Conservation (phyloP, 805 yeast genomes). For the Blastobotrys peoriensis region DNA sequence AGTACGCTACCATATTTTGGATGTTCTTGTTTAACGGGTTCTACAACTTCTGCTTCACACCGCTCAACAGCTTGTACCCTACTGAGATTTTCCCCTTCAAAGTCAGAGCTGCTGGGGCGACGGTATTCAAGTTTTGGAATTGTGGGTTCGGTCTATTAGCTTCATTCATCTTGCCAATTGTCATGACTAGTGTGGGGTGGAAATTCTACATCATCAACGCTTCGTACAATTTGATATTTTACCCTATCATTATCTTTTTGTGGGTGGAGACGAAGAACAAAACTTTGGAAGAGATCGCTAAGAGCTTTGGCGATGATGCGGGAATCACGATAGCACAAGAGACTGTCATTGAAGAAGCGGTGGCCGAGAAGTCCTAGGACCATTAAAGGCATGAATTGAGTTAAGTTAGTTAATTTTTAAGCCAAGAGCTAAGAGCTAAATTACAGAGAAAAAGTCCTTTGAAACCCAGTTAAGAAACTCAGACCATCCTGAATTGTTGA, state of each 20-base stretch:
- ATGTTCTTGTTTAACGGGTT: slow-evolving; percentile 1
- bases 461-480: slow-evolving; percentile 1
- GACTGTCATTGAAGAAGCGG: too few relatives aligned
- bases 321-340: background rate
- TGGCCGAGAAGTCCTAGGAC: too few relatives aligned
- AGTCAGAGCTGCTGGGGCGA: background rate
- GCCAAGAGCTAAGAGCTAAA: too few relatives aligned
- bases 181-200: slow-evolving; percentile 38
- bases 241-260: slow-evolving; percentile 29
- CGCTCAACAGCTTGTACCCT: slow-evolving; percentile 1
- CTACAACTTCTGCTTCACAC: background rate
- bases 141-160: slow-evolving; percentile 18
- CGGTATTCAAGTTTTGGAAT: background rate
- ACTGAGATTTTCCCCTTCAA: slow-evolving; percentile 1
- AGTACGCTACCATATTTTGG: background rate
- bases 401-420: too few relatives aligned
- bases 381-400: too few relatives aligned
- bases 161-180: slow-evolving; percentile 34
- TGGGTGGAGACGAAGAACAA: slow-evolving; percentile 40
- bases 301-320: slow-evolving; percentile 34
- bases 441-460: background rate
- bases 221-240: slow-evolving; percentile 30
- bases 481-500: background rate
- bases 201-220: slow-evolving; percentile 42
- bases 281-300: slow-evolving; percentile 40